A percentile compares a stretch with the other conserved stretches of the same genome.
phyloP scores from a whole-genome alignment of 1,284 basidiomycete species.

The Melampsora larici-populina region DNA sequence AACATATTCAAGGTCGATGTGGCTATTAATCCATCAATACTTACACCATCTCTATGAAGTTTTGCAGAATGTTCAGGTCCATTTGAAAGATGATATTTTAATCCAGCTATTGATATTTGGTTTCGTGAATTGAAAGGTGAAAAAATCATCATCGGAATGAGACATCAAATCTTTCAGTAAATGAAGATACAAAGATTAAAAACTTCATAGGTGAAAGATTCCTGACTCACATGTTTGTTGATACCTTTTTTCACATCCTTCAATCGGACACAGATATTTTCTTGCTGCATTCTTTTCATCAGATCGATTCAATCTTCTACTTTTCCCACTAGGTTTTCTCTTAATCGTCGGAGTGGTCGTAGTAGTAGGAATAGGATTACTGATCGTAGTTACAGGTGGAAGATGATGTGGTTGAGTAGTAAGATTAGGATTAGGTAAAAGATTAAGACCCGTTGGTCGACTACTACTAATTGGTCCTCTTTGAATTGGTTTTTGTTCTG shows the following conservation, averaged over 20 bases:
- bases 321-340: not conserved
- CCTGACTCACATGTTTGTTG: constrained; percentile 26
- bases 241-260: constrained; percentile 29
- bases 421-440: not conserved
- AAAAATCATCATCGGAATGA: too few relatives aligned
- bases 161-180: not conserved
- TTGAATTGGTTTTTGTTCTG: not conserved
- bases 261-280: constrained; percentile 34
- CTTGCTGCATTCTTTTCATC: constrained; percentile 27
- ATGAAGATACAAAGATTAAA: not conserved
- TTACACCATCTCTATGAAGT: constrained; percentile 13
- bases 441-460: not conserved
- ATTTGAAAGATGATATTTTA: constrained; percentile 39
- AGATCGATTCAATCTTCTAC: not conserved
- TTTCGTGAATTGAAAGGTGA: not conserved
- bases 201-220: not conserved
- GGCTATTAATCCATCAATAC: constrained; percentile 34
- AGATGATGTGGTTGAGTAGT: not conserved
- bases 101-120: not conserved
- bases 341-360: not conserved
- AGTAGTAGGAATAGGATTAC: not conserved
- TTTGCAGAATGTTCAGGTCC: constrained; percentile 23
- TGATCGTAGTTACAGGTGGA: not conserved
- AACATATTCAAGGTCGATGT: constrained; percentile 27
- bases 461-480: not conserved